Base-by-base conservation (phyloP, 2,329 filamentous ascomycete genomes). In the Colletotrichum sp. region DNA sequence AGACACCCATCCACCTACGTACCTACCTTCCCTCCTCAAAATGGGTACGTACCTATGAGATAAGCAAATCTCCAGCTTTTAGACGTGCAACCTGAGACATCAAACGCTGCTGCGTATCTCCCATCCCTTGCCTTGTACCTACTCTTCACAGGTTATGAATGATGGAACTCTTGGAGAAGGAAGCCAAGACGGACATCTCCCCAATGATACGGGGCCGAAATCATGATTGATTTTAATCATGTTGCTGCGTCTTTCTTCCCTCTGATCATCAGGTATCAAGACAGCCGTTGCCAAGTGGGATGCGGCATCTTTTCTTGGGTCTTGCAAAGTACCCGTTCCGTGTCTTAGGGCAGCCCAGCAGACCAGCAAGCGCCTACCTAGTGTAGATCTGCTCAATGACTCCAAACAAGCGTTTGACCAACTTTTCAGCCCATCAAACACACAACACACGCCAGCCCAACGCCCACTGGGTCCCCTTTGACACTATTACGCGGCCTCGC, bases 351-450 rank as follows among this genome's bases (percentile, higher is more conserved):
- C 68, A 62, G 34, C 18, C 57, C 52, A 64, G 73, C 71, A 63
- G 69, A 18, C 30, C 32, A 32, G 55, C 69, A 68, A 64, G 55
- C 72, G 68, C 68, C 57, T 72, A 59, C 72, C 68, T 52, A 62
- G 59, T 16, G 30, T 57, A 28, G 55, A 32, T 24, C 24, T 49
- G 32, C 36, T 55, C 36, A 71, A 49, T 71, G 72, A 60, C 73
- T 64, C 64, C 64, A 72, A 73, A 72, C 73, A 68, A 68, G 69
- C 32, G 72, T 75, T 75, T 75, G 72, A 75, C 72, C 68, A 57
- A 36, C 60, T 59, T 64, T 59, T 72, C 57, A 68, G 73, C 69
- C 73, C 63, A 60, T 49, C 44, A 52, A 52, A 52, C 44, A 52
- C 44, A 52, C n/a, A 52, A 21, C 18, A 62, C 55, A 28, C 49